phyloP scores from a whole-genome alignment of 179 eudicot genomes.

The Silene coronaria region DNA sequence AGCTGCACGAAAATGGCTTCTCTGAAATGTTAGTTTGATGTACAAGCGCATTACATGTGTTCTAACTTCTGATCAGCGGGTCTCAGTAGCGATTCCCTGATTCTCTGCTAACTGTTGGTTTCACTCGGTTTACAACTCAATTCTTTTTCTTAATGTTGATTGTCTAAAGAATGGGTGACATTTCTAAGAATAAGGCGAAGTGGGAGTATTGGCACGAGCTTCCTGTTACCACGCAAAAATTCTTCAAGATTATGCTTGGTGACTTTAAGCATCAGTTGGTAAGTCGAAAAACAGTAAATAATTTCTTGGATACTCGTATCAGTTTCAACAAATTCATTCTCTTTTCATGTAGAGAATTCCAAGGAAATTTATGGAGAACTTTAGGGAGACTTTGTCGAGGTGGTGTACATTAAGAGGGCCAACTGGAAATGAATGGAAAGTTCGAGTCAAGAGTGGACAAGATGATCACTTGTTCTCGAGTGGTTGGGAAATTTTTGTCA shows the following conservation, averaged over 20 bases:
- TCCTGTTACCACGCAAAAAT: constrained; percentile 8
- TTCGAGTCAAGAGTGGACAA: not conserved
- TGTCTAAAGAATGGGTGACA: constrained; percentile 11
- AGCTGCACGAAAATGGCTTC: not conserved
- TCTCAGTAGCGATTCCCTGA: not conserved
- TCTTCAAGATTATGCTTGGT: constrained; percentile 22
- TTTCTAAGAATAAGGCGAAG: not conserved
- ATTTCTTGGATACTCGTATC: not conserved
- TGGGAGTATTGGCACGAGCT: constrained; percentile 15
- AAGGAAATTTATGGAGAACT: constrained; percentile 13
- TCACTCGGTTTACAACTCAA: not conserved
- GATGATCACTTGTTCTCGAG: constrained; percentile 3
- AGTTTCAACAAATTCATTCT: not conserved
- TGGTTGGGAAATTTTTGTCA: constrained; percentile 27
- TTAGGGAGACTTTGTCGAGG: not conserved
- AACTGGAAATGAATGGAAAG: constrained; percentile 26
- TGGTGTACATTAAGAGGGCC: constrained; percentile 20
- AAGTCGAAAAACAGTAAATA: not conserved
- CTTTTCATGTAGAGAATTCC: constrained; percentile 22
- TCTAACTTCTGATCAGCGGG: not conserved
- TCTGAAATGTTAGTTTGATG: not conserved
- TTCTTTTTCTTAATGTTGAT: not conserved
- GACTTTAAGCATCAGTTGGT: constrained; percentile 26
- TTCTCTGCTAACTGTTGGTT: not conserved
- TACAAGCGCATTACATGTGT: no score